These are phyloP conservation scores for Spizellomyces punctatus DNA, from an alignment of 192 early-diverging fungal species.

Conservation along the genomic window DNA sequence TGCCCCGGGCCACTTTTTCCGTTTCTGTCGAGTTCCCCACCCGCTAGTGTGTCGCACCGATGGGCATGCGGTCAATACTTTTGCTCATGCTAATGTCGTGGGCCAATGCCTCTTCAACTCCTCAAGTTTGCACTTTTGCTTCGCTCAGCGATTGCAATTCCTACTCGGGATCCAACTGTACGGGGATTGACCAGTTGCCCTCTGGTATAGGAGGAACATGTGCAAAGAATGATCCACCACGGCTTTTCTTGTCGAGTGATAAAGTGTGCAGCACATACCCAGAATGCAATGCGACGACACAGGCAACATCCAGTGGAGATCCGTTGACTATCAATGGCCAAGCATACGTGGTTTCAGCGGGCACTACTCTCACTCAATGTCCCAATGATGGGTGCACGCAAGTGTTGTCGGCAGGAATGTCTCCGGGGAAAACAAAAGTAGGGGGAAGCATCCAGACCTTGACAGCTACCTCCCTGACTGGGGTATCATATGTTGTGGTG, in stretches of 20 bases:
- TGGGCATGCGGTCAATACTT: neutral
- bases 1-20: no score
- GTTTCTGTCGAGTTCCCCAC: no score
- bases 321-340: neutral
- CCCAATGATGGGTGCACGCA: slow-evolving; percentile 2
- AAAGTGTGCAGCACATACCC: slow-evolving; percentile 11
- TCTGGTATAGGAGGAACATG: neutral
- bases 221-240: slow-evolving; percentile 5
- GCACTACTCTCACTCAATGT: slow-evolving; percentile 8
- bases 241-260: neutral
- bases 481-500: neutral
- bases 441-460: slow-evolving; percentile 1
- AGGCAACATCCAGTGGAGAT: slow-evolving; percentile 10
- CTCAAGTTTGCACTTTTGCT: slow-evolving; percentile 9
- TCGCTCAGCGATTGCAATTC: slow-evolving; percentile 14
- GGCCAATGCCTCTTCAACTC: slow-evolving; percentile 3
- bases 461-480: neutral
- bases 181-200: slow-evolving; percentile 7
- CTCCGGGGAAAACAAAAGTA: neutral
- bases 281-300: neutral
- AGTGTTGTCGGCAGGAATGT: neutral
- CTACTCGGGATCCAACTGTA: slow-evolving; percentile 6
- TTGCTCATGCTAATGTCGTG: neutral
- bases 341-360: slow-evolving; percentile 4
- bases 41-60: no score